These are phyloP conservation scores for Yamadazyma conglobata DNA, from an alignment of 1,139 yeast genomes.

Conservation along the genomic window DNA sequence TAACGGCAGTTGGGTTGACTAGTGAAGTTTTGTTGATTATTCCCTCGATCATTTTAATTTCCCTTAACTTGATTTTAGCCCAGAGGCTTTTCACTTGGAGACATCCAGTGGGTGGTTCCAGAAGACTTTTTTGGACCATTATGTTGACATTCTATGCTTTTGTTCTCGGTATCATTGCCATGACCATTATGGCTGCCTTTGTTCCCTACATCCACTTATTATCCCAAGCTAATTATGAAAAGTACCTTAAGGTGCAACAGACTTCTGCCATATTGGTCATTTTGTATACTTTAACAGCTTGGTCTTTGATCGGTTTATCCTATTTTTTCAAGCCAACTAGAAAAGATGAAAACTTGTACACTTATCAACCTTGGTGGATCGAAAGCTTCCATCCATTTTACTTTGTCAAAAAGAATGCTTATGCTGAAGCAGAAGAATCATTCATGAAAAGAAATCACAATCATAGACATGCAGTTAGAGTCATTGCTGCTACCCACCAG, in stretches of 20 bases:
- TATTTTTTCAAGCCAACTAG: conserved; percentile 55
- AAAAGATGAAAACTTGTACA: conserved; percentile 50
- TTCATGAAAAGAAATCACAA: conserved; percentile 49
- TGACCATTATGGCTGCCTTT: conserved; percentile 67
- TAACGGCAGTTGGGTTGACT: conserved; percentile 52
- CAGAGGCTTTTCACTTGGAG: conserved; percentile 80
- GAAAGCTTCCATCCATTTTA: conserved; percentile 56
- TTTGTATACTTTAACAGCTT: conserved; percentile 57
- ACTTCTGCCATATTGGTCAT: conserved; percentile 56
- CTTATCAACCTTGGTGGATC: conserved; percentile 81
- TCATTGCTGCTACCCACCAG: conserved; percentile 46
- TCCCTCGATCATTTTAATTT: conserved; percentile 53
- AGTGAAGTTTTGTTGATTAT: conserved; percentile 57
- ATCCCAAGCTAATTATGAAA: conserved; percentile 38
- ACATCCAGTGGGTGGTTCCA: conserved; percentile 73
- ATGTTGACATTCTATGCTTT: conserved; percentile 53
- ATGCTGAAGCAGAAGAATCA: conserved; percentile 46
- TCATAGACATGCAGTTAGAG: conserved; percentile 50
- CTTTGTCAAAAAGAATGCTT: conserved; percentile 50
- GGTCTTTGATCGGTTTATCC: conserved; percentile 48
- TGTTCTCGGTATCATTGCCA: conserved; percentile 56
- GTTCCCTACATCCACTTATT: conserved; percentile 62
- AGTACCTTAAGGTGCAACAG: conserved; percentile 56
- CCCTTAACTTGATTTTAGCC: conserved; percentile 63
- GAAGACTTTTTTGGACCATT: conserved; percentile 48